Evolutionary conservation across 768 basidiomycete genomes (phyloP), one percentile per base, ranked within the genome.

Genomic region (Tulasnella sp.): DNA sequence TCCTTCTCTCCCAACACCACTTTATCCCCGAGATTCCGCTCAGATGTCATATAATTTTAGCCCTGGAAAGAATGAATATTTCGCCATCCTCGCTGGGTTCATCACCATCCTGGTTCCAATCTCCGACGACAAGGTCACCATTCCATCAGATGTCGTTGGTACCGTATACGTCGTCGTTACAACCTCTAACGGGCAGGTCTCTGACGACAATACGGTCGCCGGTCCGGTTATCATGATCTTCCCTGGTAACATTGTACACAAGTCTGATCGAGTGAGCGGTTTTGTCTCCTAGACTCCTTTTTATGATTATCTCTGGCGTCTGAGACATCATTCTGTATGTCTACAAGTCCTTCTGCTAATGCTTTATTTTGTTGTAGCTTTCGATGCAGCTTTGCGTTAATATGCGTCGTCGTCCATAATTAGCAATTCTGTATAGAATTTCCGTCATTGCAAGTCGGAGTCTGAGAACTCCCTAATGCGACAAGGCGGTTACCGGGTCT

Each of bases 101-200:
- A 85, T 84, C 41, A 87, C 87, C 8, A 84, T 86, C 74, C 86
- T 88, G 83, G 86, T 86, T 83, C 88, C 85, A 46, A 83, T 90
- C 72, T 83, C n/a, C 0, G 72, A 75, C 37, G 34, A 84, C 73
- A 82, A 83, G 82, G 84, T 86, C 28, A 83, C 84, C 41, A 84
- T 91, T 31, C 91, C 91, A 0, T 78, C 82, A 9, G 87, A 86
- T 2, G 80, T 90, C 16, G 82, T 82, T 78, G 92, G 92, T 5
- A 87, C 88, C 14, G 89, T 90, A 16, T 93, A 89, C 84, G 88
- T 89, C 12, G 84, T 90, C 79, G 86, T 91, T 50, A 88, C 87
- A 75, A 87, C 86, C 83, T 82, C 86, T 85, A 82, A 86, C 85
- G 81, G 81, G 31, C 84, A 84, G 22, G 85, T 88, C 34, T 84